Evolutionary conservation across 164 flowering plant species (phyloP), one percentile per base, ranked within the genome.

Genomic region (Dillenia suffruticosa): DNA sequence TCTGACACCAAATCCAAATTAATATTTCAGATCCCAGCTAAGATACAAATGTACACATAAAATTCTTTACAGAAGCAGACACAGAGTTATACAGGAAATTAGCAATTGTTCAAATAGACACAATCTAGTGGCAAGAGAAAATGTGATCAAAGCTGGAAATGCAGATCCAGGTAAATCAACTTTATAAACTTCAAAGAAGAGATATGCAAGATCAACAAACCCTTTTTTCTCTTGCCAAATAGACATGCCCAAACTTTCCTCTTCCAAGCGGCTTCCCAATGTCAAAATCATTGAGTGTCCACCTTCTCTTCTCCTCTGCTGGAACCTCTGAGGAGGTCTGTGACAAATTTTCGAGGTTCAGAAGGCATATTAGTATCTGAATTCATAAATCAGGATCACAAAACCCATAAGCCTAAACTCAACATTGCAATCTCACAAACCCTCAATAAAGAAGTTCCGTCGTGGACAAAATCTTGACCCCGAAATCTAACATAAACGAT

Each of bases 251-350:
- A 61, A 91, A 91, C 75, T 94, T 94, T 48, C 99, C 99, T 66
- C 97, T 74, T 53, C 99, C 99, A 9, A 94, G 93, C 55, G 99
- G 99, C 80, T 89, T 94, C 49, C 99, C 99, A 3, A 94, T 88
- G 59, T 94, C 99, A 44, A 94, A 94, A 63, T 94, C 98, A 56
- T 70, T 84, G 13, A 94, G 80, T 0, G 84, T 88, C 98, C 98
- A 94, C 65, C 95, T 79, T 61, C 67, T 73, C 46, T 76, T 78
- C 77, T 84, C 87, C 10, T 26, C 78, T 9, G 81, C 73, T 0
- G 87, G 53, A 64, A 66, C 79, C 75, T 82, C 84, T 8, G 79
- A 65, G n/a, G 81, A 60, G 49, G 57, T 74, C 89, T 84, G 71
- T 32, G 51, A 13, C 51, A 67, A 6, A 44, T 48, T 43, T 32